These are phyloP conservation scores for Cutaneotrichosporon curvatum DNA, from an alignment of 1,284 basidiomycete species.

Conservation along the genomic window DNA sequence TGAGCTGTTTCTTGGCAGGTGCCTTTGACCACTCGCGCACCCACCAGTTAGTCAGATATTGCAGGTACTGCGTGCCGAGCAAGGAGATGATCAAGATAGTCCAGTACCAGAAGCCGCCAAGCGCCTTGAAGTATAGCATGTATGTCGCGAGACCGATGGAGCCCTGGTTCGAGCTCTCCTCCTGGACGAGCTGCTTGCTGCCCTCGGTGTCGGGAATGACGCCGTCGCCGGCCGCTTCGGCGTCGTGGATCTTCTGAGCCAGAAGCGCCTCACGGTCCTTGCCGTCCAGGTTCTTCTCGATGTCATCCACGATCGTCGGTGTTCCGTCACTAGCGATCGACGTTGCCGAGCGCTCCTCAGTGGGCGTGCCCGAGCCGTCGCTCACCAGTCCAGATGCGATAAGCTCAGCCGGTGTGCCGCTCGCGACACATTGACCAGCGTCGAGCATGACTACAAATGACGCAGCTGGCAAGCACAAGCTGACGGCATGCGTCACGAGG, in stretches of 20 bases:
- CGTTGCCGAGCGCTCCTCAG: not conserved
- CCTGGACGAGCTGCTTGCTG: conserved; percentile 40
- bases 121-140: conserved; percentile 35
- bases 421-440: conserved; percentile 30
- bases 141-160: conserved; percentile 35
- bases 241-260: conserved; percentile 28
- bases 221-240: conserved; percentile 22
- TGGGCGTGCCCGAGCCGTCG: conserved; percentile 12
- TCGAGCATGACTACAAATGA: conserved; percentile 43
- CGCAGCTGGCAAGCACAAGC: conserved; percentile 49
- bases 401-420: conserved; percentile 37
- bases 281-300: conserved; percentile 47
- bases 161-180: conserved; percentile 34
- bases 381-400: conserved; percentile 19
- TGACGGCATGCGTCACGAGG: conserved; percentile 53
- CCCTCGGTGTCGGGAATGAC: conserved; percentile 26
- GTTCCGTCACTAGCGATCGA: not conserved
- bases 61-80: conserved; percentile 36
- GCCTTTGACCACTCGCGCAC: conserved; percentile 43
- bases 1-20: not conserved
- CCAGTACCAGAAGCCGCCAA: conserved; percentile 39
- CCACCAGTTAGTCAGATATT: conserved; percentile 43
- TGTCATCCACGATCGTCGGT: conserved; percentile 4
- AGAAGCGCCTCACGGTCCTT: conserved; percentile 62
- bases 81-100: conserved; percentile 30